These are phyloP conservation scores for Vigna reflexopilosa DNA, from an alignment of 306 rosid genomes.

Conservation along the genomic window DNA sequence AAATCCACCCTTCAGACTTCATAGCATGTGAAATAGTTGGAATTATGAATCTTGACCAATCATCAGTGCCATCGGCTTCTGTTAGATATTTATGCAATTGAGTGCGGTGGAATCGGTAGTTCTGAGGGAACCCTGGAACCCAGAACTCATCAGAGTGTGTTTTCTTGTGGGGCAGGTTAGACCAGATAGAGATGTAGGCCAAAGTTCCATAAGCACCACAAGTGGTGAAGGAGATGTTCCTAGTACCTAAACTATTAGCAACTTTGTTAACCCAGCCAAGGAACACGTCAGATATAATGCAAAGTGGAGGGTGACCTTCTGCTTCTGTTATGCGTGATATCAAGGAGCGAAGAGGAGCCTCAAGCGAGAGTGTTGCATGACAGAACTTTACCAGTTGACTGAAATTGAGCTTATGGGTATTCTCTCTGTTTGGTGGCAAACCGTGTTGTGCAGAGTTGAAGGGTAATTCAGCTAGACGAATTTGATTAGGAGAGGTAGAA, in stretches of 20 bases:
- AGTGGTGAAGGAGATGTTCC: slow-evolving; percentile 59
- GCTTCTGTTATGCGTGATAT: slow-evolving; percentile 44
- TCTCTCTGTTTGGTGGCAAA: slow-evolving; percentile 66
- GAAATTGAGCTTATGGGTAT: slow-evolving; percentile 60
- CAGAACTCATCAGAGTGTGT: slow-evolving; percentile 56
- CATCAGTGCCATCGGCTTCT: slow-evolving; percentile 65
- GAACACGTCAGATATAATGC: slow-evolving; percentile 59
- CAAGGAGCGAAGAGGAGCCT: slow-evolving; percentile 52
- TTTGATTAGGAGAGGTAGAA: not conserved
- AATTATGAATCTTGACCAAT: slow-evolving; percentile 59
- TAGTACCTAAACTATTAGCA: slow-evolving; percentile 53
- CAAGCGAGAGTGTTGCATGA: slow-evolving; percentile 55
- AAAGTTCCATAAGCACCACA: slow-evolving; percentile 77
- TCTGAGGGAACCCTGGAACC: slow-evolving; percentile 68
- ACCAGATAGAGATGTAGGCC: slow-evolving; percentile 65
- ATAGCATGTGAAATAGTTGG: slow-evolving; percentile 41
- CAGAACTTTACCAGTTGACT: slow-evolving; percentile 30
- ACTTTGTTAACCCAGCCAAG: slow-evolving; percentile 62
- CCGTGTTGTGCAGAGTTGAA: slow-evolving; percentile 52
- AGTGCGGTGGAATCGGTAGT: slow-evolving; percentile 52
- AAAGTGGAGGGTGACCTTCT: slow-evolving; percentile 58
- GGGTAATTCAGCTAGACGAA: slow-evolving; percentile 61
- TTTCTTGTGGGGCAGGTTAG: slow-evolving; percentile 63
- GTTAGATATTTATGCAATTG: slow-evolving; percentile 55
- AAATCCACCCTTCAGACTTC: slow-evolving; percentile 68